phyloP scores from a whole-genome alignment of 805 yeast species.

The Saturnispora halmiae region DNA sequence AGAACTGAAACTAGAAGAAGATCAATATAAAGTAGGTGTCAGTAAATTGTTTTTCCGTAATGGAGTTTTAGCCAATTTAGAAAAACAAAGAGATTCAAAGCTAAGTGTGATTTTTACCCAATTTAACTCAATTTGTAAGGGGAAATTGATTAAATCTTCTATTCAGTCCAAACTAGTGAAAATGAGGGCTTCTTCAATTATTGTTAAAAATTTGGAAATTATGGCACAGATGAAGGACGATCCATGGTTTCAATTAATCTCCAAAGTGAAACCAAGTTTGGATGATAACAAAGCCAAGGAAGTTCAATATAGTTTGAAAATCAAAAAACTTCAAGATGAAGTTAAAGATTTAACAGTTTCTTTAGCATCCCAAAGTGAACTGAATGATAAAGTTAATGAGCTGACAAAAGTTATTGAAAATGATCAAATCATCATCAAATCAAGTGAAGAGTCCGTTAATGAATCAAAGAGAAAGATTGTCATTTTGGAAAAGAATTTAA shows the following conservation, averaged over 20 bases:
- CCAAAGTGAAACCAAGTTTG: slow-evolving; percentile 61
- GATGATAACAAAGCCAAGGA: slow-evolving; percentile 32
- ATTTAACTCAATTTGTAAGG: slow-evolving; percentile 61
- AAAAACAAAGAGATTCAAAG: slow-evolving; percentile 61
- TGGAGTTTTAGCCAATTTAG: slow-evolving; percentile 71
- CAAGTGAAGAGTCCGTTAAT: slow-evolving; percentile 39
- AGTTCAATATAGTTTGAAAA: slow-evolving; percentile 46
- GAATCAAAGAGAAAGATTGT: slow-evolving; percentile 23
- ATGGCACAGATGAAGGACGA: slow-evolving; percentile 42
- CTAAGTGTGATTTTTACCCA: slow-evolving; percentile 45
- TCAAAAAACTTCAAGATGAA: slow-evolving; percentile 48
- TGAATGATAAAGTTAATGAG: slow-evolving; percentile 31
- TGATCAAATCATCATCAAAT: slow-evolving; percentile 15
- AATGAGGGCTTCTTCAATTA: slow-evolving; percentile 59
- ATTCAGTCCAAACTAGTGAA: slow-evolving; percentile 43
- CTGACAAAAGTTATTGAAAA: slow-evolving; percentile 27
- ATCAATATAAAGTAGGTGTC: slow-evolving; percentile 56
- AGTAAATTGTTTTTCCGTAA: slow-evolving; percentile 69
- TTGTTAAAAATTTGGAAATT: slow-evolving; percentile 51
- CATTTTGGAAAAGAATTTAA: slow-evolving; percentile 20
- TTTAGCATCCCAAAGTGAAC: slow-evolving; percentile 20
- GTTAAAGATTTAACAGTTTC: slow-evolving; percentile 35
- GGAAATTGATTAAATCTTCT: slow-evolving; percentile 45
- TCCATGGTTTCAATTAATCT: slow-evolving; percentile 74
- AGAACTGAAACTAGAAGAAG: slow-evolving; percentile 49